These are phyloP conservation scores for Botrytis galanthina DNA, from an alignment of 2,329 filamentous ascomycete species.

Conservation along the genomic window DNA sequence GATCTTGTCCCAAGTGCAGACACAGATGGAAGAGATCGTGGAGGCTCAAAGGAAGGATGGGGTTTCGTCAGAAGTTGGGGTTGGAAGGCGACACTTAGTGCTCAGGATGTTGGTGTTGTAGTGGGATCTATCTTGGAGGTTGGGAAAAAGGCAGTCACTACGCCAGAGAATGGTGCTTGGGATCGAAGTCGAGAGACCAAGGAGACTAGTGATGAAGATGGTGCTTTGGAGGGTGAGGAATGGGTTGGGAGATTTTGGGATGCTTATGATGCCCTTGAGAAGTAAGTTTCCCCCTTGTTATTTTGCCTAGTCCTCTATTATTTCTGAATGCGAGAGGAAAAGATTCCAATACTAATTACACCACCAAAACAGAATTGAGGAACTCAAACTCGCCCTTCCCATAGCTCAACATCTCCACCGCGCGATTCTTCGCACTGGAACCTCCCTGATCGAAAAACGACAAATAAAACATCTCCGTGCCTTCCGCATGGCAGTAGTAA, in stretches of 20 bases:
- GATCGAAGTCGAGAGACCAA: conserved; percentile 43
- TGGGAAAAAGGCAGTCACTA: conserved; percentile 52
- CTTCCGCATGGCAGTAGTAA: conserved; percentile 94
- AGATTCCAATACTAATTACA: conserved; percentile 44
- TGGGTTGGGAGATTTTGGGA: conserved; percentile 69
- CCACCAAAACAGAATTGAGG: conserved; percentile 60
- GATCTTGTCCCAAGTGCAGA: conserved; percentile 82
- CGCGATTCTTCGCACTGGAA: conserved; percentile 90
- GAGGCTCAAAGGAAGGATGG: conserved; percentile 84
- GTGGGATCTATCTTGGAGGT: conserved; percentile 91
- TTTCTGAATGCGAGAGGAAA: no score
- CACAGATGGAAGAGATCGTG: conserved; percentile 66
- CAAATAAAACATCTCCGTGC: conserved; percentile 90
- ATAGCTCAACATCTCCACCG: conserved; percentile 87
- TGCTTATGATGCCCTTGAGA: conserved; percentile 68
- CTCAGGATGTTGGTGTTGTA: conserved; percentile 90
- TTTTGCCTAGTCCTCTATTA: not conserved
- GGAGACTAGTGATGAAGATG: conserved; percentile 46
- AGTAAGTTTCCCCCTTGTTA: conserved; percentile 44
- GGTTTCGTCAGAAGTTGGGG: conserved; percentile 97
- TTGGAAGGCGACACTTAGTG: conserved; percentile 91
- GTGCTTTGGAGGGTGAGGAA: conserved; percentile 55
- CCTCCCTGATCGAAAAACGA: conserved; percentile 84
- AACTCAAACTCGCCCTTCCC: conserved; percentile 72
- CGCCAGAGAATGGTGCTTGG: conserved; percentile 34